Conservation (phyloP, 2,329 filamentous ascomycete species). For the Cytospora mali region DNA sequence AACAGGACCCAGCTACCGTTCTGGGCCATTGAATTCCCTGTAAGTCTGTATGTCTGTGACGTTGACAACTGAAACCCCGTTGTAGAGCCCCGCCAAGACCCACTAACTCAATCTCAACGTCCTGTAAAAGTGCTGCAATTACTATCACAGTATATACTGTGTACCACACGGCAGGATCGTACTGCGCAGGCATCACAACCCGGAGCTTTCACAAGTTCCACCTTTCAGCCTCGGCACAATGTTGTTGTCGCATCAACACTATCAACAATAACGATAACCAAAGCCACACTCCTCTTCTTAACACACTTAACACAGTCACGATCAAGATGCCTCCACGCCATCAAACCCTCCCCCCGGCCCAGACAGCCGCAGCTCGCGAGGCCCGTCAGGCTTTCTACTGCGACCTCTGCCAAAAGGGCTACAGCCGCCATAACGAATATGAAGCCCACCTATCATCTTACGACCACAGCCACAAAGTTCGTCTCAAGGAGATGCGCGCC, state of each 20-base stretch:
- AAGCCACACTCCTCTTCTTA: background rate
- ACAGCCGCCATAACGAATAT: constrained; percentile 93
- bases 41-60: background rate
- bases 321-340: constrained; percentile 58
- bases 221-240: background rate
- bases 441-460: constrained; percentile 93
- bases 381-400: constrained; percentile 82
- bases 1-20: background rate
- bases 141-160: background rate
- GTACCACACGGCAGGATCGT: background rate
- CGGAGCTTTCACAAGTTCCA: background rate
- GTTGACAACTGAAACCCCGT: background rate
- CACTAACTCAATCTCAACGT: background rate
- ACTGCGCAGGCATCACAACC: background rate
- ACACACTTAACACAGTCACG: background rate
- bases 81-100: background rate
- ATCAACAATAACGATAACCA: background rate
- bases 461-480: constrained; percentile 93
- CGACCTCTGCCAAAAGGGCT: constrained; percentile 89
- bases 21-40: background rate
- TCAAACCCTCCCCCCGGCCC: constrained; percentile 60
- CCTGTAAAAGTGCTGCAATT: constrained; percentile 7
- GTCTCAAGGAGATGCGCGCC: constrained; percentile 84
- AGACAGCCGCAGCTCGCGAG: constrained; percentile 69
- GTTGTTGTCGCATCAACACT: background rate